Conservation (phyloP, 148 eudicot genomes). For the Rhododendron molle region DNA sequence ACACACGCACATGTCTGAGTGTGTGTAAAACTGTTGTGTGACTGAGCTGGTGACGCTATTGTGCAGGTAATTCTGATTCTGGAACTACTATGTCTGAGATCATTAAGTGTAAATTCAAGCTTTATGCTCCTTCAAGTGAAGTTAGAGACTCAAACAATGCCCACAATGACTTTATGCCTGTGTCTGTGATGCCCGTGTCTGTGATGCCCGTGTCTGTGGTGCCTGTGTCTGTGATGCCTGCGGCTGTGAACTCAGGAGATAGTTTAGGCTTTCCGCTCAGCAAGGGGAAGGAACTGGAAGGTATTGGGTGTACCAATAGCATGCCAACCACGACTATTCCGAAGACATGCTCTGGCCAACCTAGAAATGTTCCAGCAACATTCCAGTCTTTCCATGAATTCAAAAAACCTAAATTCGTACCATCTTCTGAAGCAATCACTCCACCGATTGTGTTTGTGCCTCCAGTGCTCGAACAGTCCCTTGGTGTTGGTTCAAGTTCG, state of each 20-base stretch:
- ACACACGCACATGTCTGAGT: neutral
- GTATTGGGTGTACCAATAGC: slow-evolving; percentile 7
- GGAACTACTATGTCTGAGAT: slow-evolving; percentile 38
- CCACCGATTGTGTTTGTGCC: slow-evolving; percentile 31
- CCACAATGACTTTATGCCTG: neutral
- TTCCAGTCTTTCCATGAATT: slow-evolving; percentile 22
- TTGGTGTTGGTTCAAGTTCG: slow-evolving; percentile 15
- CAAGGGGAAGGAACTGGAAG: slow-evolving; percentile 14
- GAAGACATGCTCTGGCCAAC: slow-evolving; percentile 8
- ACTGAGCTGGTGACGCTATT: neutral
- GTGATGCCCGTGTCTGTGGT: no score
- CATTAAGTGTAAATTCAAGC: slow-evolving; percentile 45
- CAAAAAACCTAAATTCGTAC: slow-evolving; percentile 20
- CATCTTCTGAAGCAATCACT: slow-evolving; percentile 13
- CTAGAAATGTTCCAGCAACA: slow-evolving; percentile 5
- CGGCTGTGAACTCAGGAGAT: neutral
- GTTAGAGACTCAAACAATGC: slow-evolving; percentile 8
- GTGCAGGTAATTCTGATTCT: slow-evolving; percentile 39
- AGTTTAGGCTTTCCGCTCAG: slow-evolving; percentile 4
- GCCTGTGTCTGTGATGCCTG: neutral
- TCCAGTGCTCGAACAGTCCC: slow-evolving; percentile 17
- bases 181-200: no score
- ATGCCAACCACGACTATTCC: slow-evolving; percentile 6
- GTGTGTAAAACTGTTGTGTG: neutral
- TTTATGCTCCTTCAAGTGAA: slow-evolving; percentile 24